Conservation (phyloP, 176 grass and related monocot genomes). For the Poa pratensis region DNA sequence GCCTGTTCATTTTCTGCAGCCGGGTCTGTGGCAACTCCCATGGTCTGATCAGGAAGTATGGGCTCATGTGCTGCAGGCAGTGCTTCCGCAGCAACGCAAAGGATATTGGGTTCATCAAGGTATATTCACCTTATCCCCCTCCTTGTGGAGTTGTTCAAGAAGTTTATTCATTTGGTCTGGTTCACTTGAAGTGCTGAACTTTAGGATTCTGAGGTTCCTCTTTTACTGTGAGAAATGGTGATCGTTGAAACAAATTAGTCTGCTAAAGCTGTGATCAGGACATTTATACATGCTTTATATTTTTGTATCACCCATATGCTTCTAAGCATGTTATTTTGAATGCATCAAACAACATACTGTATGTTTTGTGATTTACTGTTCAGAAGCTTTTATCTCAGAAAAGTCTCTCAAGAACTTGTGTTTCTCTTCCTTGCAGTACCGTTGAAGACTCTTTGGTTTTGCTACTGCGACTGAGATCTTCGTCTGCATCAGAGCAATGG, state of each 20-base stretch:
- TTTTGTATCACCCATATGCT: background rate
- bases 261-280: no score
- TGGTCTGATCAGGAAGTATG: slow-evolving; percentile 91
- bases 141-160: background rate
- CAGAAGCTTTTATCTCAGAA: background rate
- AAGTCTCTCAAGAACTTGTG: background rate
- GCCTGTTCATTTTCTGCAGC: slow-evolving; percentile 40
- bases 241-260: background rate
- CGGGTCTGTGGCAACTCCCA: slow-evolving; percentile 87
- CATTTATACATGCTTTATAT: background rate
- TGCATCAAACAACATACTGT: background rate
- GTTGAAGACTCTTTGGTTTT: slow-evolving; percentile 29
- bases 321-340: background rate
- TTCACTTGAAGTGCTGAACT: no score
- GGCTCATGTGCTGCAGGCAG: slow-evolving; percentile 96
- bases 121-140: slow-evolving; percentile 11
- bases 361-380: background rate
- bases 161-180: background rate
- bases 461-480: background rate
- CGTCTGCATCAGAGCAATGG: slow-evolving; percentile 4
- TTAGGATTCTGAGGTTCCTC: background rate
- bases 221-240: background rate
- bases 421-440: slow-evolving; percentile 50
- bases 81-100: slow-evolving; percentile 97
- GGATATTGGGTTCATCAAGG: slow-evolving; percentile 99